Percentiles rank a stretch among this genome's conserved stretches.
Evolutionary conservation across 805 yeast genomes (phyloP).

Genomic region (Monosporozyma unispora): DNA sequence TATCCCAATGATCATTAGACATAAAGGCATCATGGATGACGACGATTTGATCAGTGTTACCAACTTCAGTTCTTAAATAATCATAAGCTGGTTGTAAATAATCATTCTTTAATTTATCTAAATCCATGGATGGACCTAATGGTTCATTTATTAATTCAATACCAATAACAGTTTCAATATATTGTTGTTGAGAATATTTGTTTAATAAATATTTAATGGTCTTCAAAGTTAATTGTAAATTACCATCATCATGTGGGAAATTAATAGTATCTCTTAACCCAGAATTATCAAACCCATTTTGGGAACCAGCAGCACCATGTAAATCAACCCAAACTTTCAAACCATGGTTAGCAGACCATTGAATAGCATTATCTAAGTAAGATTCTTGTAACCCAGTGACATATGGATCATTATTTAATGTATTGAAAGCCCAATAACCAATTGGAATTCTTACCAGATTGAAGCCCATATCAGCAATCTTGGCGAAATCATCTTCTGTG

Average conservation of each 20-base stretch:
- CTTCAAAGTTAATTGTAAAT: conserved; percentile 44
- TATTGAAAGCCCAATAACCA: conserved; percentile 87
- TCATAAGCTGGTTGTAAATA: conserved; percentile 59
- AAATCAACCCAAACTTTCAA: conserved; percentile 83
- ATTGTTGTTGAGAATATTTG: conserved; percentile 55
- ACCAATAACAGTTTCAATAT: conserved; percentile 68
- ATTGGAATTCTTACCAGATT: conserved; percentile 86
- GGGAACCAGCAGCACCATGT: conserved; percentile 96
- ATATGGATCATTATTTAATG: conserved; percentile 61
- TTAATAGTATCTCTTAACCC: conserved; percentile 59
- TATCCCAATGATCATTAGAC: conserved; percentile 53
- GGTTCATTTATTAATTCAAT: conserved; percentile 88
- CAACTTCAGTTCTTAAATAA: conserved; percentile 44
- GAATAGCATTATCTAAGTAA: conserved; percentile 67
- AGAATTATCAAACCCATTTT: conserved; percentile 92
- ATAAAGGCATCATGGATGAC: conserved; percentile 80
- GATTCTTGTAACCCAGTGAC: conserved; percentile 63
- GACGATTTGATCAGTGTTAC: conserved; percentile 43
- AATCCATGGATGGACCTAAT: conserved; percentile 57
- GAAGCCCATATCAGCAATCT: conserved; percentile 54
- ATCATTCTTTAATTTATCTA: conserved; percentile 42
- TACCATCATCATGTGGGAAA: conserved; percentile 42
- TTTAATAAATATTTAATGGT: conserved; percentile 47
- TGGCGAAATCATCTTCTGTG: conserved; percentile 59
- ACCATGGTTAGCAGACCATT: conserved; percentile 56